phyloP scores from a whole-genome alignment of 2,329 filamentous ascomycete species.

The Diplodia corticola region DNA sequence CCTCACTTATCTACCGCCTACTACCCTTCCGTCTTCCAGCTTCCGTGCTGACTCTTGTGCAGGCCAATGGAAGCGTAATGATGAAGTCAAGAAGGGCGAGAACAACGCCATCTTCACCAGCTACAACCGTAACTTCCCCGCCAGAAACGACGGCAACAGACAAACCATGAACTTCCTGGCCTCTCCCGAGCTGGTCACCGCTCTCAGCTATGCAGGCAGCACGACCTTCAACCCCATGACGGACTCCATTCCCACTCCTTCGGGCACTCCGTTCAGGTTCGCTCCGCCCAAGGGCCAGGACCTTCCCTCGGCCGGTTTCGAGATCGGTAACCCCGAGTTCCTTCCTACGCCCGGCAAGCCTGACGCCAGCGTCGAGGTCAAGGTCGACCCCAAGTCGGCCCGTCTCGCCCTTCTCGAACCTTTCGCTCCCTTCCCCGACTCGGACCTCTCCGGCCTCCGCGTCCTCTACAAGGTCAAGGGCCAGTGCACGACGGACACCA shows the following conservation, averaged over 20 bases:
- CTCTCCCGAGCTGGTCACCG: conserved; percentile 93
- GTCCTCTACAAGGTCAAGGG: conserved; percentile 96
- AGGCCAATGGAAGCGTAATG: conserved; percentile 95
- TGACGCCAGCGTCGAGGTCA: conserved; percentile 68
- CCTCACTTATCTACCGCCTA: no score
- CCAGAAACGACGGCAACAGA: conserved; percentile 94
- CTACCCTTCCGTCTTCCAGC: no score
- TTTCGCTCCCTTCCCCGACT: conserved; percentile 77
- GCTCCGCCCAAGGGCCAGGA: conserved; percentile 65
- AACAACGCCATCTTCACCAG: conserved; percentile 93
- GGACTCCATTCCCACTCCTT: conserved; percentile 76
- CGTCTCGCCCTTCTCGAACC: conserved; percentile 90
- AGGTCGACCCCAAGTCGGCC: conserved; percentile 82
- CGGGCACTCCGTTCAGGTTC: conserved; percentile 83
- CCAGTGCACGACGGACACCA: conserved; percentile 98
- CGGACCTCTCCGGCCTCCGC: conserved; percentile 73
- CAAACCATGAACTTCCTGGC: conserved; percentile 99
- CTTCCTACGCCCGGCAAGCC: conserved; percentile 71
- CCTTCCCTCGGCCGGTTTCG: conserved; percentile 73
- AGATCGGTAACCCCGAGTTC: conserved; percentile 72
- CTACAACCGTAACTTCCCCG: conserved; percentile 98
- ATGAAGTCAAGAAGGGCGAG: conserved; percentile 80
- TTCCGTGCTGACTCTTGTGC: no score
- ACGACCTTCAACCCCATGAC: conserved; percentile 97
- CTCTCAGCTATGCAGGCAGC: conserved; percentile 87